Percentiles rank a stretch among this genome's conserved stretches.
Evolutionary conservation across 164 flowering plant genomes (phyloP).

Genomic region (Nelumbo lutea): DNA sequence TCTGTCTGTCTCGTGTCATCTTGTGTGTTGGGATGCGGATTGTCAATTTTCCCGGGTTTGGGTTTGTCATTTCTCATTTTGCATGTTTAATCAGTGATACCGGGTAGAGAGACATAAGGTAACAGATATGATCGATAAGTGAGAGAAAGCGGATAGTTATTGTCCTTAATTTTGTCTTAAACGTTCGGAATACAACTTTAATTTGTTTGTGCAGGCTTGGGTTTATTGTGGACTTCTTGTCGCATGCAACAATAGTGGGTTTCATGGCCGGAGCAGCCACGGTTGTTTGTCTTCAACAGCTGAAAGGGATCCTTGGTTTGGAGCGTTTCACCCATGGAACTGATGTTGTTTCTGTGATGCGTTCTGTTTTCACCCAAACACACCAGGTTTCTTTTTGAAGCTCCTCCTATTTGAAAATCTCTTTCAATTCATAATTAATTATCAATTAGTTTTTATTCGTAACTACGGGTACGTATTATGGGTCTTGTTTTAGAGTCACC

Average conservation of each 20-base stretch:
- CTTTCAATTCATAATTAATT: no score
- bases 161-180: neutral
- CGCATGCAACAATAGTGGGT: constrained; percentile 95
- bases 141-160: neutral
- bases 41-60: no score
- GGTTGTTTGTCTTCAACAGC: constrained; percentile 84
- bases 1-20: no score
- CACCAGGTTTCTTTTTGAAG: constrained; percentile 46
- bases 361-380: constrained; percentile 74
- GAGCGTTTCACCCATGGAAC: constrained; percentile 70
- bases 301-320: constrained; percentile 83
- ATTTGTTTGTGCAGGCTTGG: constrained; percentile 59
- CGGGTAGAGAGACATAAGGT: neutral
- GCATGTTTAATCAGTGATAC: neutral
- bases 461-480: no score
- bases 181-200: neutral
- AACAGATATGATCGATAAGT: neutral
- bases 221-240: constrained; percentile 89
- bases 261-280: constrained; percentile 99
- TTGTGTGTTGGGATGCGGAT: no score
- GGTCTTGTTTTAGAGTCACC: no score
- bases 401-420: neutral
- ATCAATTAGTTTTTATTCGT: no score
- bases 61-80: neutral
- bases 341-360: constrained; percentile 71